phyloP scores from a whole-genome alignment of 2,329 filamentous ascomycete genomes.

The Zalaria obscura region DNA sequence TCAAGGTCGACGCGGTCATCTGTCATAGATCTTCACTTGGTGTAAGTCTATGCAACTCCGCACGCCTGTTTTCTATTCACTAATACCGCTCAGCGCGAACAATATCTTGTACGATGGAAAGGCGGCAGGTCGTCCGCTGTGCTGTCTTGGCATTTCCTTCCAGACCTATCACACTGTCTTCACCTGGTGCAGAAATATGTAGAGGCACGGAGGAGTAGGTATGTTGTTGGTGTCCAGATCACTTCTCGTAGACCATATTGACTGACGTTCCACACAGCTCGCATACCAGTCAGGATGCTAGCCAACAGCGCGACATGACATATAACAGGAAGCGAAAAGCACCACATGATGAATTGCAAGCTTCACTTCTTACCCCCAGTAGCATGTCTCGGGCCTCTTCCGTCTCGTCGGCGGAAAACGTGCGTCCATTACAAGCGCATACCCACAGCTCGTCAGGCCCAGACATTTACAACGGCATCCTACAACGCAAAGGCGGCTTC shows the following conservation, averaged over 20 bases:
- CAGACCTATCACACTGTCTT: slow-evolving; percentile 24
- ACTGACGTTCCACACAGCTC: neutral
- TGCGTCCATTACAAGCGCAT: neutral
- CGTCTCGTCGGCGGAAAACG: neutral
- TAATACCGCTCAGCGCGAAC: slow-evolving; percentile 17
- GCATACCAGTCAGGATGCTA: neutral
- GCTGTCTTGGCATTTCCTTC: slow-evolving; percentile 28
- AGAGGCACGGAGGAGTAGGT: slow-evolving; percentile 8
- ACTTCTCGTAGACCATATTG: neutral
- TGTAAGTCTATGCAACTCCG: neutral
- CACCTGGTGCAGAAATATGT: slow-evolving; percentile 29
- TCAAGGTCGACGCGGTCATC: neutral
- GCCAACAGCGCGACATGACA: neutral
- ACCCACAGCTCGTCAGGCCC: neutral
- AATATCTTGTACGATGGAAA: slow-evolving; percentile 30
- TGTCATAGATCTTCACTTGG: neutral
- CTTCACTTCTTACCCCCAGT: slow-evolving; percentile 10
- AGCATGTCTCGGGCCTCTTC: neutral
- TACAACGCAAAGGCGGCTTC: slow-evolving; percentile 22
- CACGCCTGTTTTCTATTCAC: neutral
- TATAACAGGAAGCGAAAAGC: slow-evolving; percentile 13
- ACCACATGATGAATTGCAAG: slow-evolving; percentile 9
- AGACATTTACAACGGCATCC: slow-evolving; percentile 24
- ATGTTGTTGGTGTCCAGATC: neutral
- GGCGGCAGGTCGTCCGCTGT: slow-evolving; percentile 12